These are phyloP conservation scores for Kickxella alabastrina DNA, from an alignment of 192 early-diverging fungal species.

Conservation along the genomic window DNA sequence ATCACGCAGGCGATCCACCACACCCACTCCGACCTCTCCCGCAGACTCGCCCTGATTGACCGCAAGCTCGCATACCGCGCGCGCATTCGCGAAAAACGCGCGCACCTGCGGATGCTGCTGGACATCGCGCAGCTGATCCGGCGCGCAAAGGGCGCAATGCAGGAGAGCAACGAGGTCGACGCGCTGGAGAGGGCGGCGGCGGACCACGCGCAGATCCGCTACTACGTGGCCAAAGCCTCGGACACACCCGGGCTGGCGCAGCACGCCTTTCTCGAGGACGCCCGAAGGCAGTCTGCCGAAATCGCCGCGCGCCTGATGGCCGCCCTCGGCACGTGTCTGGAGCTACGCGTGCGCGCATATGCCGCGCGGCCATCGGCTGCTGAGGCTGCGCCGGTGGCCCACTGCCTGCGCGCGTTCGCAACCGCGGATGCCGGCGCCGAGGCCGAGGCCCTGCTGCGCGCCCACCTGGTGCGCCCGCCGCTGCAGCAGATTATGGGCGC, in stretches of 20 bases:
- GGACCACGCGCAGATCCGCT: conserved; percentile 35
- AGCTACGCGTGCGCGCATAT: conserved; percentile 1
- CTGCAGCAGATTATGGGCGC: conserved; percentile 4
- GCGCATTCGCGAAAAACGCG: conserved; percentile 29
- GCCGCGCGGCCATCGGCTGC: background rate
- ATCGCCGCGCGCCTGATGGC: conserved; percentile 18
- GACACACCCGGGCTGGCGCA: too few relatives aligned
- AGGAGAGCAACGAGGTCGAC: background rate
- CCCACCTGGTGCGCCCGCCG: conserved; percentile 18
- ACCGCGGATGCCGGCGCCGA: conserved; percentile 18
- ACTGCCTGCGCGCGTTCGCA: conserved; percentile 31
- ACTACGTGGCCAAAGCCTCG: conserved; percentile 30
- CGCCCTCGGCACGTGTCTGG: conserved; percentile 4
- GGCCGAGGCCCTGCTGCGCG: conserved; percentile 22
- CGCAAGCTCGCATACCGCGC: conserved; percentile 22
- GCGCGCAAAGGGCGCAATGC: conserved; percentile 15
- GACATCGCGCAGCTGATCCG: conserved; percentile 33
- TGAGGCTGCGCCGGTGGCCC: conserved; percentile 7
- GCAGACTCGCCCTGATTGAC: conserved; percentile 23
- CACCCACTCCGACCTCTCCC: conserved; percentile 6
- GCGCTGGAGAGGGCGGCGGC: conserved; percentile 30
- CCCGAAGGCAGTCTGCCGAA: too few relatives aligned
- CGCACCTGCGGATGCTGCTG: conserved; percentile 31
- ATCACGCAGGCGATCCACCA: conserved; percentile 7
- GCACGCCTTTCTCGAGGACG: too few relatives aligned